phyloP scores from a whole-genome alignment of 768 basidiomycete genomes.

The Boletus rufocinnamomeus region DNA sequence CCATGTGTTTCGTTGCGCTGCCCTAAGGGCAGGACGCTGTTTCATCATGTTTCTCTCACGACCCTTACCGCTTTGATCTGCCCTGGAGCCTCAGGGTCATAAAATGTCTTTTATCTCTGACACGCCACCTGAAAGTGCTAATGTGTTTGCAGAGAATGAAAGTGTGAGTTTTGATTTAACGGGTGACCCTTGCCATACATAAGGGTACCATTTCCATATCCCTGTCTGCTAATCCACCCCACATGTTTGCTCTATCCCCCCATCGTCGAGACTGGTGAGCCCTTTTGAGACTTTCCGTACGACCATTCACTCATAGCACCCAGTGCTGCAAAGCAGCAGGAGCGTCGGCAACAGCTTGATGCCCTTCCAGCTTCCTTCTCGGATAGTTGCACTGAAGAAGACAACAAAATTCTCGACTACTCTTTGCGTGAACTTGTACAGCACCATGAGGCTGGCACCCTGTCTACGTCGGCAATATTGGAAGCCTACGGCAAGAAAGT shows the following conservation, averaged over 20 bases:
- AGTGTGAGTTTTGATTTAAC: neutral
- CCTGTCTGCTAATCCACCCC: neutral
- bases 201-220: conserved; percentile 1
- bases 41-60: conserved; percentile 16
- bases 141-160: neutral
- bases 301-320: neutral
- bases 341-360: conserved; percentile 32
- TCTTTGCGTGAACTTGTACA: conserved; percentile 40
- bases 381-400: conserved; percentile 35
- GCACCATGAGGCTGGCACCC: conserved; percentile 28
- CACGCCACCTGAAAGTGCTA: neutral
- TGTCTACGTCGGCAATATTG: conserved; percentile 36
- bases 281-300: neutral
- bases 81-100: neutral
- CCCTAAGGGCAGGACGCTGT: neutral
- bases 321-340: conserved; percentile 39
- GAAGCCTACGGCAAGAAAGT: conserved; percentile 44
- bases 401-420: conserved; percentile 38
- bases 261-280: conserved; percentile 36
- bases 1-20: neutral
- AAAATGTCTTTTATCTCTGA: neutral
- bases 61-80: neutral
- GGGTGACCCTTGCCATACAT: neutral
- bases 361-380: conserved; percentile 33
- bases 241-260: conserved; percentile 30